Evolutionary conservation across 441 rosid species (phyloP).

Genomic region (Omphalea diandra): DNA sequence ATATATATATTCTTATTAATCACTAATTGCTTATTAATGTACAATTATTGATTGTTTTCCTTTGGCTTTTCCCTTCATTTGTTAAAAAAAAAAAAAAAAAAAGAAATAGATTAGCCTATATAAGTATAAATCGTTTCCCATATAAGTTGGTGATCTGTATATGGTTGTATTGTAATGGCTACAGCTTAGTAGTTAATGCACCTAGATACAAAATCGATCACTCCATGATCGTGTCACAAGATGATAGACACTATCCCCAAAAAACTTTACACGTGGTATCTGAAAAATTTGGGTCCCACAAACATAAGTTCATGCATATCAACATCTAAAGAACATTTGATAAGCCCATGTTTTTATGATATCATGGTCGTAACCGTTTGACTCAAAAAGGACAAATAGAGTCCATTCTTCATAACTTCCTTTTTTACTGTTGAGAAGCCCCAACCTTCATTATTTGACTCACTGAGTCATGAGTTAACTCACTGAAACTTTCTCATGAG

Average conservation of each 20-base stretch:
- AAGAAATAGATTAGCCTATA: too few relatives aligned
- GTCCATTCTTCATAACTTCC: slow-evolving; percentile 22
- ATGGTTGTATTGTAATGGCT: too few relatives aligned
- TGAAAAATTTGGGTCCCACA: slow-evolving; percentile 4
- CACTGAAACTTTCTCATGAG: background rate
- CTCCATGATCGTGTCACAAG: too few relatives aligned
- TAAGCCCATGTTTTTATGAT: slow-evolving; percentile 44
- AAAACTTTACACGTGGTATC: background rate
- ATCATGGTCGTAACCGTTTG: slow-evolving; percentile 70
- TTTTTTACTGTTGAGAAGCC: slow-evolving; percentile 15
- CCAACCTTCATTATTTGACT: background rate
- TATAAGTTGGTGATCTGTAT: too few relatives aligned
- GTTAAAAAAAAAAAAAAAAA: too few relatives aligned
- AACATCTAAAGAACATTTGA: slow-evolving; percentile 27
- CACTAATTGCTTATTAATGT: too few relatives aligned
- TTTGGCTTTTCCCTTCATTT: too few relatives aligned
- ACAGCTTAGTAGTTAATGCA: background rate
- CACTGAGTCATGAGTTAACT: background rate
- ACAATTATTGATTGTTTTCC: too few relatives aligned
- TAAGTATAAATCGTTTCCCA: too few relatives aligned
- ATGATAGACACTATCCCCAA: background rate
- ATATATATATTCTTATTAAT: too few relatives aligned
- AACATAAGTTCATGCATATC: slow-evolving; percentile 10
- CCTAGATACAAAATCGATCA: too few relatives aligned
- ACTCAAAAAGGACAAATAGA: slow-evolving; percentile 33